A percentile compares a stretch with the other conserved stretches of the same genome.
Evolutionary conservation across 2,329 filamentous ascomycete genomes (phyloP).

Genomic region (Xylaria sp.): DNA sequence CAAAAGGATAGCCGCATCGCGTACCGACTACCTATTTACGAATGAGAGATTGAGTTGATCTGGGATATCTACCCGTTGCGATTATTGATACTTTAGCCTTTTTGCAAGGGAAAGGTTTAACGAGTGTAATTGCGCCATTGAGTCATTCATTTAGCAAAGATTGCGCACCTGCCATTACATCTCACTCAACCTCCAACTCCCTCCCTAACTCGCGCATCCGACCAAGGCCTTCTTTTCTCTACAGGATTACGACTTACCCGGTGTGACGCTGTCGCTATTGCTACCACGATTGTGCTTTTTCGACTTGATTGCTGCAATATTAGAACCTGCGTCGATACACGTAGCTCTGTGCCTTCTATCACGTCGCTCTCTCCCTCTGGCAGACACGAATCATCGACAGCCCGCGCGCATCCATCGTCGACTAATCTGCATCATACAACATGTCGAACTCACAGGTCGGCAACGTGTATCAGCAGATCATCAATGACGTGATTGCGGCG

Average conservation of each 20-base stretch:
- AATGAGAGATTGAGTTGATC: slow-evolving; percentile 8
- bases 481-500: slow-evolving; percentile 86
- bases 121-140: slow-evolving; percentile 4
- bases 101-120: slow-evolving; percentile 10
- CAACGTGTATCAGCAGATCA: slow-evolving; percentile 77
- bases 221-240: not conserved
- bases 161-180: slow-evolving; percentile 14
- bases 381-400: not conserved
- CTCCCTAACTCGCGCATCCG: not conserved
- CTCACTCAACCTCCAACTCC: not conserved
- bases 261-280: not conserved
- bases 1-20: slow-evolving; percentile 14
- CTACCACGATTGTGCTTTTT: not conserved
- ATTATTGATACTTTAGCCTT: slow-evolving; percentile 1
- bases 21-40: slow-evolving; percentile 7
- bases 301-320: slow-evolving; percentile 1
- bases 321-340: slow-evolving; percentile 9
- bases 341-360: slow-evolving; percentile 13
- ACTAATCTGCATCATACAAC: slow-evolving; percentile 32
- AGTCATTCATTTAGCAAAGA: not conserved
- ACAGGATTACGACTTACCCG: not conserved
- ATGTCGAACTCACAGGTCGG: slow-evolving; percentile 72
- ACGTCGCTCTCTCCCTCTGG: not conserved
- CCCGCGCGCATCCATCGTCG: slow-evolving; percentile 4
- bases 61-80: not conserved